Evolutionary conservation across 208 protist genomes (phyloP).

Genomic region (Leptomonas pyrrhocoris): DNA sequence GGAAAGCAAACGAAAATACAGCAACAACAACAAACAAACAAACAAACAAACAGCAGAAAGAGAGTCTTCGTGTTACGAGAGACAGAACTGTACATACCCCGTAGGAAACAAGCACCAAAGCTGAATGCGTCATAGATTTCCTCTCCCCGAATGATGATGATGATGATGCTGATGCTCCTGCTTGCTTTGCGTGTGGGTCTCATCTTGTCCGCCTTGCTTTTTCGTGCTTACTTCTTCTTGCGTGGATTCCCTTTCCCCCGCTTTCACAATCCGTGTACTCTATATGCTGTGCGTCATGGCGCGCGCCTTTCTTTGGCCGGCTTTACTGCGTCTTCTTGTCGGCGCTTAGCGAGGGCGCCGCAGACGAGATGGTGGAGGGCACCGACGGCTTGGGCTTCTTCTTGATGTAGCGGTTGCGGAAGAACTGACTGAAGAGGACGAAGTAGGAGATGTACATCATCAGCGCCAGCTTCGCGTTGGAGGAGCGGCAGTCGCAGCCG

Average conservation of each 20-base stretch:
- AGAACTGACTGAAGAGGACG: slow-evolving; percentile 88
- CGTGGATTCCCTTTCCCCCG: neutral
- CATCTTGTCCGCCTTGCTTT: slow-evolving; percentile 3
- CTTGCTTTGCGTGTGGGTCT: neutral
- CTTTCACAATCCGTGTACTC: neutral
- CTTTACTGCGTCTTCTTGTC: slow-evolving; percentile 13
- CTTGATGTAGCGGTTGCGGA: slow-evolving; percentile 78
- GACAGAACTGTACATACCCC: too few species aligned
- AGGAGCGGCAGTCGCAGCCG: slow-evolving; percentile 73
- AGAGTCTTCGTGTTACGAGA: too few species aligned
- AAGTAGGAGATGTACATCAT: slow-evolving; percentile 95
- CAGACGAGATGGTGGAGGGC: neutral
- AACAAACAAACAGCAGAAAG: too few species aligned
- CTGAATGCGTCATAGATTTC: too few species aligned
- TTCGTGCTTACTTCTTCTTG: neutral
- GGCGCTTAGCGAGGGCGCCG: neutral
- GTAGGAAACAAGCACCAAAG: too few species aligned
- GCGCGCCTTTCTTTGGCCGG: neutral
- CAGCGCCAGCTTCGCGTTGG: slow-evolving; percentile 64
- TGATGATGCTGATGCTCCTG: too few species aligned
- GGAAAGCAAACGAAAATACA: too few species aligned
- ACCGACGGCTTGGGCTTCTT: slow-evolving; percentile 31
- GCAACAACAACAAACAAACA: too few species aligned
- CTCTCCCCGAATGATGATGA: too few species aligned
- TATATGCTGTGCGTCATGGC: neutral